Evolutionary conservation across 2,329 filamentous ascomycete genomes (phyloP).

Genomic region (Bipolaris cookei): DNA sequence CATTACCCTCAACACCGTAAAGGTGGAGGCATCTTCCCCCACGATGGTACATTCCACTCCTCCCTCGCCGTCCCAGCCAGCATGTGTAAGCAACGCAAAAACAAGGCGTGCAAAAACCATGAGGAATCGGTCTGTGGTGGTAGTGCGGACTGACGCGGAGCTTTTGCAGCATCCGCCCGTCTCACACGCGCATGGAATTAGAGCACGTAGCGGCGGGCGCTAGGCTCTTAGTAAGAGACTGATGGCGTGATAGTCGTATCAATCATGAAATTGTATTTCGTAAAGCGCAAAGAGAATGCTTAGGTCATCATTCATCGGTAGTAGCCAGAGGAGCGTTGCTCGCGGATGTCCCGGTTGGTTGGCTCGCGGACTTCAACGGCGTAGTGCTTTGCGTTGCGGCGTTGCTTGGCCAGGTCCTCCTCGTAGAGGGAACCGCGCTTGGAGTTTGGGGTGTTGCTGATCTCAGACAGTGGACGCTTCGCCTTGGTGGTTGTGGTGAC

Average conservation of each 20-base stretch:
- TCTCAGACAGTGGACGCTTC: conserved; percentile 36
- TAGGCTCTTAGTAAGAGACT: conserved; percentile 12
- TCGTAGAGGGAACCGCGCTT: conserved; percentile 53
- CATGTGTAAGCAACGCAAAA: conserved; percentile 21
- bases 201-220: conserved; percentile 8
- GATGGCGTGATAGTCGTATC: conserved; percentile 10
- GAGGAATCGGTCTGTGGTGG: conserved; percentile 13
- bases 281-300: conserved; percentile 20
- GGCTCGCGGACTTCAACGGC: conserved; percentile 52
- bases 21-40: conserved; percentile 21
- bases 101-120: conserved; percentile 20
- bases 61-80: conserved; percentile 10
- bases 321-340: conserved; percentile 49
- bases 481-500: conserved; percentile 14
- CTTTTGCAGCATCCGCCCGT: conserved; percentile 17
- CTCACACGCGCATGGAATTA: conserved; percentile 3
- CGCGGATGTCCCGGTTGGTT: conserved; percentile 43
- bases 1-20: conserved; percentile 24
- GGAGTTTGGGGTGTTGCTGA: conserved; percentile 38
- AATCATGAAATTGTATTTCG: conserved; percentile 4
- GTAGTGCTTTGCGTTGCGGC: conserved; percentile 48
- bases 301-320: conserved; percentile 42
- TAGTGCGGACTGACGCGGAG: conserved; percentile 12
- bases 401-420: conserved; percentile 46
- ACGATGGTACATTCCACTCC: conserved; percentile 8